Percentiles rank a stretch among this genome's conserved stretches.
Conservation (phyloP, 306 rosid species). For the Trichosanthes truncata region DNA sequence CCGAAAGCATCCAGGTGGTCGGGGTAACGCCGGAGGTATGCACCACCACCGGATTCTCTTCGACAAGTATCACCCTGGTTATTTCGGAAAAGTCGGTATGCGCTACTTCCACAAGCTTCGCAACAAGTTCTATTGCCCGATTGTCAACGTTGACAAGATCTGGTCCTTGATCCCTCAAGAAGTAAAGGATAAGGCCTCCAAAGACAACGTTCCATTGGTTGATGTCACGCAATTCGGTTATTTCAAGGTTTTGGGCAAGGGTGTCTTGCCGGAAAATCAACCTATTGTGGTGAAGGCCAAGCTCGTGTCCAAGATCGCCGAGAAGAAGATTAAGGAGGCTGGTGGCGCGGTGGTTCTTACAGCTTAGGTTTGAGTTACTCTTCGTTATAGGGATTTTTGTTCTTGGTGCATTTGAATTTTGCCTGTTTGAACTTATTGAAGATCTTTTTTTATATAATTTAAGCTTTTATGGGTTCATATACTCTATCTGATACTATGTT, state of each 20-base stretch:
- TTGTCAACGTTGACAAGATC: conserved; percentile 71
- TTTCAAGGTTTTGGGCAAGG: conserved; percentile 76
- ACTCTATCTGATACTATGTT: neutral
- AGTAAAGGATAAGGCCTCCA: conserved; percentile 57
- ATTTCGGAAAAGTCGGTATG: conserved; percentile 86
- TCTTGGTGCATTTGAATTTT: neutral
- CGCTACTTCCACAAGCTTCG: conserved; percentile 79
- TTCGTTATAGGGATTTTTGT: conserved; percentile 6
- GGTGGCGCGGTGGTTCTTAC: conserved; percentile 81
- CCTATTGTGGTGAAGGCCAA: conserved; percentile 75
- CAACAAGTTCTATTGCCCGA: conserved; percentile 62
- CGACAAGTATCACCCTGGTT: conserved; percentile 90
- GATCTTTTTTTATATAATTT: neutral
- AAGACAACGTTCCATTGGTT: conserved; percentile 44
- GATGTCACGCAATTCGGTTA: conserved; percentile 62
- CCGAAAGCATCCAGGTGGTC: conserved; percentile 84
- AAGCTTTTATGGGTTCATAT: neutral
- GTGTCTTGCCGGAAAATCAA: conserved; percentile 42
- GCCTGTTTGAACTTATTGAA: neutral
- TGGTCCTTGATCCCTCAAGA: conserved; percentile 67
- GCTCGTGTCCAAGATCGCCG: conserved; percentile 65
- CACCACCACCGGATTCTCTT: conserved; percentile 89
- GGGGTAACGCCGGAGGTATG: conserved; percentile 93
- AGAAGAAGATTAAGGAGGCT: conserved; percentile 87
- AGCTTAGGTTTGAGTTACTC: conserved; percentile 40